Percentiles rank a stretch among this genome's conserved stretches.
phyloP scores from a whole-genome alignment of 108 stramenopile genomes.

The Nannochloropsis gaditana region DNA sequence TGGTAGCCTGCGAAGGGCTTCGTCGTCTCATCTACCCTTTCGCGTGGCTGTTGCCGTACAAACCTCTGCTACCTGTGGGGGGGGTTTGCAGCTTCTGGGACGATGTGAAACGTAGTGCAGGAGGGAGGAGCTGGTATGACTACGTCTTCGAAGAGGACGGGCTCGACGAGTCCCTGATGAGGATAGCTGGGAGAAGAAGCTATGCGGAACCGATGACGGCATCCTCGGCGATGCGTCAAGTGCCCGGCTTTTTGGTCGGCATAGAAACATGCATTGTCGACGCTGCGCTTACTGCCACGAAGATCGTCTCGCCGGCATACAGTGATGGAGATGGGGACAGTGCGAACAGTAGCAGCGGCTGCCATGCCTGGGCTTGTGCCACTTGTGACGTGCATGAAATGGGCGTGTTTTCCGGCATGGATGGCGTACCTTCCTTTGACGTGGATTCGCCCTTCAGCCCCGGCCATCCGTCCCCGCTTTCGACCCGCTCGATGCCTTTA shows the following conservation, averaged over 20 bases:
- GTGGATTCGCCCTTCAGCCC: conserved; percentile 1
- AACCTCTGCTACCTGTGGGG: not conserved
- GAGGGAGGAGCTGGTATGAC: conserved; percentile 5
- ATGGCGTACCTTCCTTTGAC: not conserved
- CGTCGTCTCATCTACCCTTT: conserved; percentile 15
- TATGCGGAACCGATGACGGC: not conserved
- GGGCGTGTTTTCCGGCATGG: not conserved
- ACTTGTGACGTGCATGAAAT: not conserved
- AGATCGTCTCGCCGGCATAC: conserved; percentile 1
- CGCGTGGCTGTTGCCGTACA: conserved; percentile 1
- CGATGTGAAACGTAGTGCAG: not conserved
- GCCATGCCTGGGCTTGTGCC: not conserved
- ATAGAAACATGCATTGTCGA: conserved; percentile 3
- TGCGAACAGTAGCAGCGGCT: not conserved
- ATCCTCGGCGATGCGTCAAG: not conserved
- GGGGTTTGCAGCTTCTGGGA: not conserved
- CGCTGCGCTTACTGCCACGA: not conserved
- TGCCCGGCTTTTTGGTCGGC: not conserved
- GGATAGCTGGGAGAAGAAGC: not conserved
- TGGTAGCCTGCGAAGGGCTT: not conserved
- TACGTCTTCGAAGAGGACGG: not conserved
- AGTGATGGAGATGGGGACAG: not conserved
- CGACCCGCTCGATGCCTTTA: not conserved
- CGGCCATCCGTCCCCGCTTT: not conserved
- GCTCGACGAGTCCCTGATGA: not conserved